These are phyloP conservation scores for Coemansia guatemalensis DNA, from an alignment of 192 early-diverging fungal genomes.

Conservation along the genomic window DNA sequence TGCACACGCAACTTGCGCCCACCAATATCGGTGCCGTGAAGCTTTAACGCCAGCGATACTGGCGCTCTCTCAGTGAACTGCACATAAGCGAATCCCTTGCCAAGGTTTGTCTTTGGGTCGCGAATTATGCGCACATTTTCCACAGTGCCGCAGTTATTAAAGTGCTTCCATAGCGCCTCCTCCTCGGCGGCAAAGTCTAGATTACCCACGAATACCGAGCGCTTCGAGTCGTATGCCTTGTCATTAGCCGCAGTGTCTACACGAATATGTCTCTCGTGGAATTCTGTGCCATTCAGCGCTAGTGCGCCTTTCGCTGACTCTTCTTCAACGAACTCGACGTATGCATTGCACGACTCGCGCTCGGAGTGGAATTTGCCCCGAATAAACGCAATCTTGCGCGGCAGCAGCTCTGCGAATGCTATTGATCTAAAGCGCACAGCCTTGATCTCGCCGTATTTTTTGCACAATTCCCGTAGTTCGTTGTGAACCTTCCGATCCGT, in stretches of 20 bases:
- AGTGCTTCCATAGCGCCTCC: constrained; percentile 70
- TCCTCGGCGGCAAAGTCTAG: constrained; percentile 72
- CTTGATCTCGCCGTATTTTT: constrained; percentile 70
- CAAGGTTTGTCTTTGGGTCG: constrained; percentile 80
- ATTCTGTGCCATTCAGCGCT: constrained; percentile 75
- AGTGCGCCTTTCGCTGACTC: constrained; percentile 58
- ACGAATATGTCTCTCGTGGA: constrained; percentile 85
- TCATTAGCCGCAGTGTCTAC: constrained; percentile 64
- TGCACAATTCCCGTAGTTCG: constrained; percentile 68
- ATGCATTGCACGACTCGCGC: constrained; percentile 85
- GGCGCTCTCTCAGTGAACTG: constrained; percentile 75
- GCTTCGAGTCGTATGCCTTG: constrained; percentile 69
- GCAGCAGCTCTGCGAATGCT: constrained; percentile 51
- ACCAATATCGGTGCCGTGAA: constrained; percentile 72
- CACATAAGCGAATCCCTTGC: constrained; percentile 94
- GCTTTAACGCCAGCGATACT: constrained; percentile 74
- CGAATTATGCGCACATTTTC: constrained; percentile 84
- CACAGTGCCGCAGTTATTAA: constrained; percentile 66
- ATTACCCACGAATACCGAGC: constrained; percentile 74
- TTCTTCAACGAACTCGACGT: constrained; percentile 75
- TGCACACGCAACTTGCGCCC: constrained; percentile 36
- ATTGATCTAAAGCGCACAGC: constrained; percentile 91
- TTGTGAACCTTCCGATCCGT: constrained; percentile 66
- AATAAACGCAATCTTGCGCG: constrained; percentile 80
- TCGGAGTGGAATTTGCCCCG: constrained; percentile 80